Evolutionary conservation across 2,329 filamentous ascomycete species (phyloP), one percentile per base, ranked within the genome.

Genomic region (Aspergillus fumigatus): DNA sequence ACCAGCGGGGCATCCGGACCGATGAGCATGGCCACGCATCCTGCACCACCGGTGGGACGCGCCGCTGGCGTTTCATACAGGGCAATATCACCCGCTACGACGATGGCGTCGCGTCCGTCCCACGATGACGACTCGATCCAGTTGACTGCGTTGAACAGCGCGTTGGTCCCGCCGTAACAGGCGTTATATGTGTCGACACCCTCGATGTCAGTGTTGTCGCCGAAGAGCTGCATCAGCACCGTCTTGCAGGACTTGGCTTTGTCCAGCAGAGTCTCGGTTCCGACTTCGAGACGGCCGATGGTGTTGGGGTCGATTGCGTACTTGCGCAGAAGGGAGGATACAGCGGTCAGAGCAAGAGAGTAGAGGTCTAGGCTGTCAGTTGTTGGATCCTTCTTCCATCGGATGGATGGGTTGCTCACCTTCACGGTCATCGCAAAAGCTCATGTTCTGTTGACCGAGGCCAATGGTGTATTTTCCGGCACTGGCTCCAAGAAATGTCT

Each of bases 171-270:
- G 68, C 89, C 89, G 75, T 93, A 93, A 83, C 89, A 93, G 63
- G 89, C 89, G 73, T 93, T 93, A 74, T 92, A 76, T 55, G 87
- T 91, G 77, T 93, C 89, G 52, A 92, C 83, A 74, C 89, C 89
- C 79, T 93, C 89, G 59, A 93, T 80, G 79, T 89, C 91, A 78
- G 86, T 88, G 80, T 93, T 93, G 67, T 89, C 87, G 51, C 73
- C 84, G 67, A 93, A 92, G 47, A 93, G 82, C 80, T 92, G 89
- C 89, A 93, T 93, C 63, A 93, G 79, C 60, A 93, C 88, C 32
- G 88, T 88, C 83, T 93, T 93, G 80, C 92, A 89, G 49, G 89
- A 92, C 82, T 93, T 93, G 73, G 89, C 92, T 82, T 93, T 93
- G 83, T 93, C 89, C 70, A 93, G 80, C 55, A 93, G 80, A 62